Conservation (phyloP, 2,329 filamentous ascomycete genomes). For the Colletotrichum costaricense region DNA sequence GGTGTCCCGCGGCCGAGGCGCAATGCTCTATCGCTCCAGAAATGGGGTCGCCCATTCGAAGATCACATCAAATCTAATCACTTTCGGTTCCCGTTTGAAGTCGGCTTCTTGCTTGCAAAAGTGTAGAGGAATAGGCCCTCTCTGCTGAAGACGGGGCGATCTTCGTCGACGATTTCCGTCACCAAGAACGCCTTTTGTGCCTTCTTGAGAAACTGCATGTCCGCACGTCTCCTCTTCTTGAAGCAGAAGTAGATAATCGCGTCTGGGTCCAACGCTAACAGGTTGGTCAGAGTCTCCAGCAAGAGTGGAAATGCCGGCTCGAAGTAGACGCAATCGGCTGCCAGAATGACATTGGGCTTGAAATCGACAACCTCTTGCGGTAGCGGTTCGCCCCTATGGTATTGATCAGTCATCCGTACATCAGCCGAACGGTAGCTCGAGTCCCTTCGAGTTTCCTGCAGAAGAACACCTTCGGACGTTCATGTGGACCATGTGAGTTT, state of each 20-base stretch:
- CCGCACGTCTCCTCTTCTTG: conserved; percentile 88
- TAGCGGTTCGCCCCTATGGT: conserved; percentile 69
- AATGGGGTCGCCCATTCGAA: neutral
- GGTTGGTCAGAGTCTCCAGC: conserved; percentile 78
- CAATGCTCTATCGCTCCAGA: neutral
- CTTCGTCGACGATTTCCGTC: conserved; percentile 71
- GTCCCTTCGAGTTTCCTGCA: neutral
- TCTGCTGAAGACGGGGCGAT: conserved; percentile 66
- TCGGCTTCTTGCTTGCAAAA: conserved; percentile 55
- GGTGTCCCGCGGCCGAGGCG: neutral
- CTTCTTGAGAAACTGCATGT: conserved; percentile 79
- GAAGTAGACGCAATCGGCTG: conserved; percentile 97
- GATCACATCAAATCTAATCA: neutral
- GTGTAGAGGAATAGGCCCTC: conserved; percentile 71
- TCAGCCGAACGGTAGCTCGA: conserved; percentile 4
- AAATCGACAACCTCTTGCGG: conserved; percentile 62
- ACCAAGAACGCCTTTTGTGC: conserved; percentile 75
- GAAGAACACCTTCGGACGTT: neutral
- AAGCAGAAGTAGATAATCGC: conserved; percentile 85
- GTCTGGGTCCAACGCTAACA: conserved; percentile 78
- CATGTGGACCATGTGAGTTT: neutral
- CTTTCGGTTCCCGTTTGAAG: neutral
- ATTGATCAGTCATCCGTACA: conserved; percentile 21
- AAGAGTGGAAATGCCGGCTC: conserved; percentile 94
- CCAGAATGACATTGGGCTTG: conserved; percentile 85